A percentile compares a stretch with the other conserved stretches of the same genome.
Evolutionary conservation across 2,329 filamentous ascomycete species (phyloP).

Genomic region (Colletotrichum eremochloae): DNA sequence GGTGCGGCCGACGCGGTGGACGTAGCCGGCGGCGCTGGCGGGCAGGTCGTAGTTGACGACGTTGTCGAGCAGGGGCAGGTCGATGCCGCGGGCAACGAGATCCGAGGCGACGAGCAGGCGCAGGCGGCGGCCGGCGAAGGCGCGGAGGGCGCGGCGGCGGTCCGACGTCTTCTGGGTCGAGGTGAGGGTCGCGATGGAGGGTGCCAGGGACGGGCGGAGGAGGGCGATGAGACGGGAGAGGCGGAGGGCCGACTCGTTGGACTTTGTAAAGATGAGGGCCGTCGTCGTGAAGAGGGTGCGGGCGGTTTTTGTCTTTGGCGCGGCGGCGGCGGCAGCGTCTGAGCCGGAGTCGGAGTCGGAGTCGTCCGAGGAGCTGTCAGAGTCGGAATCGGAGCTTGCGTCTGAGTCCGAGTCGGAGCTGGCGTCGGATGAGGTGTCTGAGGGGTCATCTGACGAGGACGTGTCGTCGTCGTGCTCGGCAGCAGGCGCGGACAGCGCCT

Average conservation of each 20-base stretch:
- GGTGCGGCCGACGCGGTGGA: conserved; percentile 92
- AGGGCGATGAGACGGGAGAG: conserved; percentile 83
- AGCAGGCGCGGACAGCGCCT: conserved; percentile 27
- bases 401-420: conserved; percentile 48
- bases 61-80: conserved; percentile 82
- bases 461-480: conserved; percentile 46
- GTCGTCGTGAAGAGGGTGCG: conserved; percentile 52
- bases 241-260: conserved; percentile 88
- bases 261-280: conserved; percentile 89
- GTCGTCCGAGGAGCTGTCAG: conserved; percentile 43
- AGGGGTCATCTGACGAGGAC: conserved; percentile 49
- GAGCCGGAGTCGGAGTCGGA: conserved; percentile 34
- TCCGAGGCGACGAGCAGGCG: conserved; percentile 91
- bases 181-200: conserved; percentile 77
- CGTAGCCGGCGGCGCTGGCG: conserved; percentile 82
- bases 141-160: conserved; percentile 75
- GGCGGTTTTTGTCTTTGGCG: conserved; percentile 19
- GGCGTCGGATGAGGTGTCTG: conserved; percentile 51
- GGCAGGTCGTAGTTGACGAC: conserved; percentile 97
- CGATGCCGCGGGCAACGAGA: conserved; percentile 91
- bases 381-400: conserved; percentile 37
- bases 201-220: conserved; percentile 70
- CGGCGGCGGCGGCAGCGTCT: conserved; percentile 30
- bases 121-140: conserved; percentile 73
- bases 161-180: conserved; percentile 81